Percentiles rank a stretch among this genome's conserved stretches.
These are phyloP conservation scores for Zizania palustris DNA, from an alignment of 202 grass and related monocot genomes.

Conservation along the genomic window DNA sequence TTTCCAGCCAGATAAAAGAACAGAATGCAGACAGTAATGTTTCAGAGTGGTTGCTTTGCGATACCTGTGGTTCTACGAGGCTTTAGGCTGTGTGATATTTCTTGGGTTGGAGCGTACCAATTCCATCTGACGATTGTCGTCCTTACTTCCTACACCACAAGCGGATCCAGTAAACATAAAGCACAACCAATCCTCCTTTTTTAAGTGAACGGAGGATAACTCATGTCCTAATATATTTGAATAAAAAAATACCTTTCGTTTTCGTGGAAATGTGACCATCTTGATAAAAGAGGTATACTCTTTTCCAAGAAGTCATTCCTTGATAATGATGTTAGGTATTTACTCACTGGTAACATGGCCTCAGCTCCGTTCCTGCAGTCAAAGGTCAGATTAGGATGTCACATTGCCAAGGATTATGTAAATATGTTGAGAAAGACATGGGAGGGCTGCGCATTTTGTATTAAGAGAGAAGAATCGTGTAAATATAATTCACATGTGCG, in stretches of 20 bases:
- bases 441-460: too few species aligned
- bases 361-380: slow-evolving; percentile 8
- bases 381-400: slow-evolving; percentile 23
- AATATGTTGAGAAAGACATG: too few species aligned
- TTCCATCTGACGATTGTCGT: slow-evolving; percentile 5
- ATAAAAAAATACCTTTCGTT: slow-evolving; percentile 28
- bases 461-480: background rate
- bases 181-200: slow-evolving; percentile 18
- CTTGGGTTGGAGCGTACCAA: slow-evolving; percentile 15
- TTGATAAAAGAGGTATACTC: slow-evolving; percentile 12
- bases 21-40: background rate
- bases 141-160: background rate
- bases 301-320: slow-evolving; percentile 24
- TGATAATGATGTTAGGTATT: background rate
- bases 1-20: background rate
- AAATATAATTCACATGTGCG: slow-evolving; percentile 9
- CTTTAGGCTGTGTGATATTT: slow-evolving; percentile 14
- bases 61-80: background rate
- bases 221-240: slow-evolving; percentile 7
- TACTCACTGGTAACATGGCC: background rate
- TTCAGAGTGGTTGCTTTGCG: background rate
- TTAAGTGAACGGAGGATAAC: background rate
- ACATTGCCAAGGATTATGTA: background rate
- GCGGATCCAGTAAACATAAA: slow-evolving; percentile 13
- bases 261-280: background rate